Evolutionary conservation across 352 stramenopile genomes (phyloP).

Genomic region (Aphanomyces euteiches): DNA sequence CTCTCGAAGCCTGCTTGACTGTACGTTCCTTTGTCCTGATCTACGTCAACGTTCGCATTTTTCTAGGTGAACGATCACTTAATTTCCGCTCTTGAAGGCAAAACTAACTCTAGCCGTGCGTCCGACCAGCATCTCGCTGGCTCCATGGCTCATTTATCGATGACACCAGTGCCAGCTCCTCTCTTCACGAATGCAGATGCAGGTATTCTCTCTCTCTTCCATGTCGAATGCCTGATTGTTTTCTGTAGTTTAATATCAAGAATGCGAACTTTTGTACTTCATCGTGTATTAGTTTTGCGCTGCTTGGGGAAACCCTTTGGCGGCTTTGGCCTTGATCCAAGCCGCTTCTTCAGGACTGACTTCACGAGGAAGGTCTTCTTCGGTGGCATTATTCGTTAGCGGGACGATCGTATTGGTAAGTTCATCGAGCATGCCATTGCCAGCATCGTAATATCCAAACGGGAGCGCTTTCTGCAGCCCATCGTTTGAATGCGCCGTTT

Average conservation of each 20-base stretch:
- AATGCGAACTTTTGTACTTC: not conserved
- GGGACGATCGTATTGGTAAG: slow-evolving; percentile 46
- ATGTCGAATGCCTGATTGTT: not conserved
- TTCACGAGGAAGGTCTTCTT: slow-evolving; percentile 45
- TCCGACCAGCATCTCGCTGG: slow-evolving; percentile 9
- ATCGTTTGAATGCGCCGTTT: slow-evolving; percentile 26
- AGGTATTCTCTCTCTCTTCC: not conserved
- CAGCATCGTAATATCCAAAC: slow-evolving; percentile 66
- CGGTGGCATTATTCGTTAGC: slow-evolving; percentile 45
- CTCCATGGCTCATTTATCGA: slow-evolving; percentile 11
- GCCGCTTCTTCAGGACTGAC: slow-evolving; percentile 48
- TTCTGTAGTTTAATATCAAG: not conserved
- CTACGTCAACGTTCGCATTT: too few relatives aligned
- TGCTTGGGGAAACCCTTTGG: slow-evolving; percentile 61
- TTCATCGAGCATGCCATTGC: slow-evolving; percentile 61
- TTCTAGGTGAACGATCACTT: slow-evolving; percentile 74
- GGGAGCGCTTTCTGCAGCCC: slow-evolving; percentile 42
- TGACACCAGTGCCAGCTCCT: not conserved
- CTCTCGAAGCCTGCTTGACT: slow-evolving; percentile 76
- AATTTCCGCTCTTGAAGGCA: slow-evolving; percentile 70
- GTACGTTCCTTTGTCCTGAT: slow-evolving; percentile 33
- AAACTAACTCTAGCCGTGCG: not conserved
- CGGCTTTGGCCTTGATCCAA: slow-evolving; percentile 57
- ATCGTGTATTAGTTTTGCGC: slow-evolving; percentile 29
- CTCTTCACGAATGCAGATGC: not conserved